Evolutionary conservation across 202 grass and related monocot species (phyloP).

Genomic region (Alloteropsis angusta): DNA sequence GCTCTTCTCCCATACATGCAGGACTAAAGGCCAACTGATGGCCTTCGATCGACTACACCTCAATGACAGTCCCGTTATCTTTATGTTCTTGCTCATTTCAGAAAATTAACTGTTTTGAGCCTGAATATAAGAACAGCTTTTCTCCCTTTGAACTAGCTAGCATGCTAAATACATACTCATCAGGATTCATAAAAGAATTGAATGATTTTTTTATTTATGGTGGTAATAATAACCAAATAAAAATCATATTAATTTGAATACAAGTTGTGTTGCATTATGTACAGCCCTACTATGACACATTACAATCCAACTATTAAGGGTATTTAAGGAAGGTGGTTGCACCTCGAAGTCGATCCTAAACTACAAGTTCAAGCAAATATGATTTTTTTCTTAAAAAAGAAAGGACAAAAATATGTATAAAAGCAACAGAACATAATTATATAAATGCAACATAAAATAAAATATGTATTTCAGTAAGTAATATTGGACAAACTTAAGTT

Average conservation of each 20-base stretch:
- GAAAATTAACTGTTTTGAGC: background rate
- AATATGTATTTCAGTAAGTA: background rate
- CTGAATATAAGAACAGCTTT: too few species aligned
- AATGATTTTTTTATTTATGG: too few species aligned
- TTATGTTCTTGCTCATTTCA: background rate
- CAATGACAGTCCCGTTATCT: background rate
- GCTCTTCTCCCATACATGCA: too few species aligned
- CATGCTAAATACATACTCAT: too few species aligned
- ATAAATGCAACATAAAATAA: background rate
- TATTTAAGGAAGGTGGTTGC: background rate
- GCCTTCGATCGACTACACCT: background rate
- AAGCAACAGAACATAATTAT: background rate
- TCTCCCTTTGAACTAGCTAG: too few species aligned
- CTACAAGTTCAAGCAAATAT: background rate
- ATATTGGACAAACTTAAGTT: background rate
- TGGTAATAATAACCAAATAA: too few species aligned
- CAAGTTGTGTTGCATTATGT: too few species aligned
- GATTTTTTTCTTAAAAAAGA: background rate
- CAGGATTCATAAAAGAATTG: too few species aligned
- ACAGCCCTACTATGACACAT: too few species aligned
- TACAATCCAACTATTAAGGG: background rate
- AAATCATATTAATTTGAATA: too few species aligned
- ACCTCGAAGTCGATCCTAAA: background rate
- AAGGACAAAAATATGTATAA: background rate
- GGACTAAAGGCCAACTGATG: background rate